A percentile compares a stretch with the other conserved stretches of the same genome.
Evolutionary conservation across 2,329 filamentous ascomycete genomes (phyloP).

Genomic region (Ambrosiella cleistominuta): DNA sequence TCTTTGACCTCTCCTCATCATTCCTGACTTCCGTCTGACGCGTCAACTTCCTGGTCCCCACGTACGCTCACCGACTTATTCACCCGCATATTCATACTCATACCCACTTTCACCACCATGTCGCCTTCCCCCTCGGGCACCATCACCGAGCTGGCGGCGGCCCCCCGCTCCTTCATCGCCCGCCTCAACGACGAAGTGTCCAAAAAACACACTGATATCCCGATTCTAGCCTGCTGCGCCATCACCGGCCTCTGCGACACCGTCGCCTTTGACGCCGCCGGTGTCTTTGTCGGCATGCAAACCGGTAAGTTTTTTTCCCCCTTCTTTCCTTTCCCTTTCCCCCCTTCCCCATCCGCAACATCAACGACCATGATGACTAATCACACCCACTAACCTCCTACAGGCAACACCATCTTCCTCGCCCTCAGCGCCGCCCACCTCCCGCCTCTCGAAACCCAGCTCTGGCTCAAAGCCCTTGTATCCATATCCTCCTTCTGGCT

Average conservation of each 20-base stretch:
- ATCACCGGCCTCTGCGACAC: constrained; percentile 25
- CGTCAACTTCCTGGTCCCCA: not conserved
- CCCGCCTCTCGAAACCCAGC: constrained; percentile 30
- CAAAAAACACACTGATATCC: constrained; percentile 18
- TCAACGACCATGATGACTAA: no score
- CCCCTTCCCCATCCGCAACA: not conserved
- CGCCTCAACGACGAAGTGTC: constrained; percentile 8
- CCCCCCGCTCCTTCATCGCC: not conserved
- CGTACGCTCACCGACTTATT: not conserved
- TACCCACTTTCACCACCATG: not conserved
- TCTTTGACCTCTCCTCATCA: not conserved
- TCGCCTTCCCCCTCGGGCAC: not conserved
- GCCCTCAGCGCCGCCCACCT: constrained; percentile 38
- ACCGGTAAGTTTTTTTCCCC: constrained; percentile 16
- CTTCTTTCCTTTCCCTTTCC: not conserved
- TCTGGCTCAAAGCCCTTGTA: constrained; percentile 30
- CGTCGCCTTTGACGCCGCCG: constrained; percentile 24
- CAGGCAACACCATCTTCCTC: constrained; percentile 45
- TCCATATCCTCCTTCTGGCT: constrained; percentile 36
- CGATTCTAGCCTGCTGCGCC: constrained; percentile 24
- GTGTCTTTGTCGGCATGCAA: constrained; percentile 26
- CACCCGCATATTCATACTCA: not conserved
- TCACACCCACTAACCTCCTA: not conserved
- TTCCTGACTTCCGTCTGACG: not conserved
- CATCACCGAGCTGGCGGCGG: not conserved